phyloP scores from a whole-genome alignment of 306 rosid genomes.

The Cucumis cinereus region DNA sequence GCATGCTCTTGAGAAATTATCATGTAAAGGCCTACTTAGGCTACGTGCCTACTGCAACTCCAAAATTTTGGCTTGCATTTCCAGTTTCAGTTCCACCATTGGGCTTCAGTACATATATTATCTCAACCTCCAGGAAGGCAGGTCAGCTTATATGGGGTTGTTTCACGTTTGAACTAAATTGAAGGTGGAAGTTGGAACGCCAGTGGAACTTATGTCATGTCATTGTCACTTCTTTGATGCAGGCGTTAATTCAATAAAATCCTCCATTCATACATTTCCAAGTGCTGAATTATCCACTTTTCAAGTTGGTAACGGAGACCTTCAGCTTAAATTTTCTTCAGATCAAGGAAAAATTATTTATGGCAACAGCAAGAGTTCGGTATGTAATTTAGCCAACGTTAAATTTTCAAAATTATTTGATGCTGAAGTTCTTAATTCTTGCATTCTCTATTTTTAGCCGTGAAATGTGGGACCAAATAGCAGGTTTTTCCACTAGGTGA shows the following conservation, averaged over 20 bases:
- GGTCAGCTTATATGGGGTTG: slow-evolving; percentile 15
- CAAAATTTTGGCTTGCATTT: slow-evolving; percentile 41
- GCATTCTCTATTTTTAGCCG: background rate
- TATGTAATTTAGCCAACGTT: slow-evolving; percentile 11
- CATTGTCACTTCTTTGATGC: slow-evolving; percentile 15
- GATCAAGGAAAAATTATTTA: slow-evolving; percentile 24
- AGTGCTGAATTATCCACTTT: slow-evolving; percentile 19
- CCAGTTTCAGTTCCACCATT: slow-evolving; percentile 39
- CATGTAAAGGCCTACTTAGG: slow-evolving; percentile 39
- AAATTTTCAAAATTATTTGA: background rate
- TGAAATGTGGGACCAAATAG: background rate
- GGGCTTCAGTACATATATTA: slow-evolving; percentile 39
- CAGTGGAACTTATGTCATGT: slow-evolving; percentile 9
- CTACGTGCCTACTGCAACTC: slow-evolving; percentile 24
- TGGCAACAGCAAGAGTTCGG: slow-evolving; percentile 30
- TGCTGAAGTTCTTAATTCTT: background rate
- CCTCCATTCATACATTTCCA: slow-evolving; percentile 24
- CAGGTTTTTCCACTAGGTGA: background rate
- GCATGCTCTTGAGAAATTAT: slow-evolving; percentile 23
- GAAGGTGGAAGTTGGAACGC: background rate
- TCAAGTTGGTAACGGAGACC: slow-evolving; percentile 38
- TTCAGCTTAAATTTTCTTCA: slow-evolving; percentile 30
- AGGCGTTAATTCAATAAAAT: slow-evolving; percentile 49
- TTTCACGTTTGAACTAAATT: background rate
- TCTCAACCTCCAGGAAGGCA: slow-evolving; percentile 22